phyloP scores from a whole-genome alignment of 2,329 filamentous ascomycete species.

The Exophiala lecanii-corni region DNA sequence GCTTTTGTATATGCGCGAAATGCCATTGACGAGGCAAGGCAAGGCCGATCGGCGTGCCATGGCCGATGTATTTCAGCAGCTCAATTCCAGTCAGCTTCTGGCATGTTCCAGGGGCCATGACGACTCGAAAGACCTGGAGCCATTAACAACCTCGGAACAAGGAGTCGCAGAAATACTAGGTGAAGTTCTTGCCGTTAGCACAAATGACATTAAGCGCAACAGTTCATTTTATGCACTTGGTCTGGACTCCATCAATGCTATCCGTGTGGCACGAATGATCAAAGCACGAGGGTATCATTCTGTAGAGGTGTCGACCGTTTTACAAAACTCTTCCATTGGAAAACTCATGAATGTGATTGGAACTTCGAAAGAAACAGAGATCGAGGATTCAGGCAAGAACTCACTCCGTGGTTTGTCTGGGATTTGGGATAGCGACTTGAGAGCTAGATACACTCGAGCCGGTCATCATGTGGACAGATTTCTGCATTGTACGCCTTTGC shows the following conservation, averaged over 20 bases:
- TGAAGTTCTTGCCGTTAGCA: constrained; percentile 44
- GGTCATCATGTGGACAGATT: constrained; percentile 49
- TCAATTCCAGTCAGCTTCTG: constrained; percentile 47
- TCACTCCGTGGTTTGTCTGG: not conserved
- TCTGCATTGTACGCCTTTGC: constrained; percentile 78
- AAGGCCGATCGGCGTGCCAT: constrained; percentile 65
- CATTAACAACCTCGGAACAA: constrained; percentile 46
- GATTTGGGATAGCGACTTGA: constrained; percentile 3
- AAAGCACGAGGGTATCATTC: constrained; percentile 42
- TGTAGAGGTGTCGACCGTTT: constrained; percentile 62
- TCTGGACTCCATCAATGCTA: constrained; percentile 78
- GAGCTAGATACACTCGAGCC: constrained; percentile 12
- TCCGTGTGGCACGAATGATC: constrained; percentile 60
- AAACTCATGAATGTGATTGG: constrained; percentile 45
- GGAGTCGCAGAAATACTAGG: constrained; percentile 54
- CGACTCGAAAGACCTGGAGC: constrained; percentile 1
- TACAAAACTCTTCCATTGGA: constrained; percentile 64
- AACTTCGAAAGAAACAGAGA: not conserved
- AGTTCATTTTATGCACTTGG: constrained; percentile 75
- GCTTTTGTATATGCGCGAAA: constrained; percentile 61
- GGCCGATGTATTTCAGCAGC: constrained; percentile 40
- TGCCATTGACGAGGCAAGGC: constrained; percentile 70
- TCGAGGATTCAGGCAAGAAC: not conserved
- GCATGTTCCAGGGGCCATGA: constrained; percentile 7
- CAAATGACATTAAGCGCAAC: constrained; percentile 52